These are phyloP conservation scores for Sclerotinia sclerotiorum DNA, from an alignment of 2,329 filamentous ascomycete genomes.

Conservation along the genomic window DNA sequence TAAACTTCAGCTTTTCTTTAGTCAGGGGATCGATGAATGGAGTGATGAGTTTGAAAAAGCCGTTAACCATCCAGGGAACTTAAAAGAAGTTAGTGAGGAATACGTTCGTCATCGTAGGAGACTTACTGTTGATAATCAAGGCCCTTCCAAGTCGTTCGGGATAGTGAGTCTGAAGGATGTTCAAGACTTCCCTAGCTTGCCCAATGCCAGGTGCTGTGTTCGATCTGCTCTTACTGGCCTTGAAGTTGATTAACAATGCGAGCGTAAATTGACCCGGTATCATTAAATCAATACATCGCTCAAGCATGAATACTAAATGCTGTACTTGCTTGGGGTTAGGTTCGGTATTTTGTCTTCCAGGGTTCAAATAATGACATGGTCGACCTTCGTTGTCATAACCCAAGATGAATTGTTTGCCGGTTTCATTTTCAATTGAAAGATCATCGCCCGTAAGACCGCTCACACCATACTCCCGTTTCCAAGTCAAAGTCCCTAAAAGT, in stretches of 20 bases:
- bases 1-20: conserved; percentile 94
- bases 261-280: conserved; percentile 82
- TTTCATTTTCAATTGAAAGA: conserved; percentile 92
- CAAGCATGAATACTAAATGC: conserved; percentile 94
- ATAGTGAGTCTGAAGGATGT: conserved; percentile 93
- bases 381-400: conserved; percentile 83
- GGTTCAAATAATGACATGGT: conserved; percentile 89
- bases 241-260: conserved; percentile 89
- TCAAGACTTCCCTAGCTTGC: conserved; percentile 78
- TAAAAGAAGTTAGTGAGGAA: conserved; percentile 28
- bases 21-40: conserved; percentile 97
- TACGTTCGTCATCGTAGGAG: neutral
- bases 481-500: conserved; percentile 76
- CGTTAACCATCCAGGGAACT: conserved; percentile 89
- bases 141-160: conserved; percentile 88
- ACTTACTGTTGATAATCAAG: conserved; percentile 81
- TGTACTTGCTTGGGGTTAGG: conserved; percentile 82
- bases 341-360: conserved; percentile 89
- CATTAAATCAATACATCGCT: conserved; percentile 85
- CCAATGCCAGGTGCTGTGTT: conserved; percentile 71
- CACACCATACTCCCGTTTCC: conserved; percentile 88
- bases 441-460: conserved; percentile 74
- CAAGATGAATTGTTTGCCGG: conserved; percentile 87
- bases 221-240: conserved; percentile 70
- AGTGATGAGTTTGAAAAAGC: conserved; percentile 94